These are phyloP conservation scores for Glutinoglossum americanum DNA, from an alignment of 495 filamentous ascomycete species.

Conservation along the genomic window DNA sequence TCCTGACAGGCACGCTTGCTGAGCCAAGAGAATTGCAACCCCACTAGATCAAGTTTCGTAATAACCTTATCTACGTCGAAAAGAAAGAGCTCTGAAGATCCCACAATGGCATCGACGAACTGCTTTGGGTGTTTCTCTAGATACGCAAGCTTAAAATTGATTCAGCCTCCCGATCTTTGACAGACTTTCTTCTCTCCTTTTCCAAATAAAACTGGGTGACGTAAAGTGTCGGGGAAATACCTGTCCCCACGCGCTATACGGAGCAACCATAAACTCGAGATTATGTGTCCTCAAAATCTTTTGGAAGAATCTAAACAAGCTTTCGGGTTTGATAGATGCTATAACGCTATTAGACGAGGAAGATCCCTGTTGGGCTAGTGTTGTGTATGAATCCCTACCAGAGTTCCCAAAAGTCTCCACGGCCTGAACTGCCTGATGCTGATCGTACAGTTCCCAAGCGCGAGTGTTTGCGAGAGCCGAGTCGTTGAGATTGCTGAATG, in stretches of 20 bases:
- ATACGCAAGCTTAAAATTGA: slow-evolving; percentile 45
- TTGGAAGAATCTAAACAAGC: slow-evolving; percentile 55
- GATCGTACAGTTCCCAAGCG: slow-evolving; percentile 78
- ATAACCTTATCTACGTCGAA: slow-evolving; percentile 76
- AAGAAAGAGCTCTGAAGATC: slow-evolving; percentile 67
- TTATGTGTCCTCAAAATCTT: slow-evolving; percentile 42
- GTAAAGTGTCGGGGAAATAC: slow-evolving; percentile 22
- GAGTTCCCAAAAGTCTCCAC: slow-evolving; percentile 64
- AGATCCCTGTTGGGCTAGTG: neutral
- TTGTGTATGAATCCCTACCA: slow-evolving; percentile 27
- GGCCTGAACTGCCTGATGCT: slow-evolving; percentile 52
- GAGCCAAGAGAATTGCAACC: slow-evolving; percentile 43
- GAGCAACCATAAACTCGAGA: slow-evolving; percentile 67
- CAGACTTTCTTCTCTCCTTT: neutral
- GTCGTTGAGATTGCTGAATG: slow-evolving; percentile 9
- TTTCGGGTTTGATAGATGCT: slow-evolving; percentile 34
- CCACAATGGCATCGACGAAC: slow-evolving; percentile 58
- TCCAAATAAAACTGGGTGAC: neutral
- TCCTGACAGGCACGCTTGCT: slow-evolving; percentile 47
- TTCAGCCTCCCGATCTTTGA: slow-evolving; percentile 5
- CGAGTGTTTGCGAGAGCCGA: slow-evolving; percentile 16
- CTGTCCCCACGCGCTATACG: slow-evolving; percentile 78
- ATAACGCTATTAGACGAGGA: neutral
- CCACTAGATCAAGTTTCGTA: slow-evolving; percentile 50
- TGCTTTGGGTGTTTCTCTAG: slow-evolving; percentile 46